These are phyloP conservation scores for Erysimum cheiri DNA, from an alignment of 441 rosid species.

Conservation along the genomic window DNA sequence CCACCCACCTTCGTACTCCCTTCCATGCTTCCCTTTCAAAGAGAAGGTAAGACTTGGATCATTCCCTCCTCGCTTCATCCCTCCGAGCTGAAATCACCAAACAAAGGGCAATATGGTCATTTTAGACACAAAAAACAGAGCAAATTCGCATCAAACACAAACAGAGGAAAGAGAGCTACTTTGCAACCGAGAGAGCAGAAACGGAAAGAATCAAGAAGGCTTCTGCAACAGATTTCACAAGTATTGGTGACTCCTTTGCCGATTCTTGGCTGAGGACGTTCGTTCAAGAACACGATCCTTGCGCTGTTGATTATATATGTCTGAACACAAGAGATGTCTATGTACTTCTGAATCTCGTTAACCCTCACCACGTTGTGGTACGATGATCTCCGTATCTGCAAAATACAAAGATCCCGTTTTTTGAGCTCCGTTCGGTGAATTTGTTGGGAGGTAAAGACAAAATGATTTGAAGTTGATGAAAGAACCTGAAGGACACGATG, in stretches of 20 bases:
- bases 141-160: too few relatives aligned
- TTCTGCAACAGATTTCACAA: conserved; percentile 75
- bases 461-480: conserved; percentile 3
- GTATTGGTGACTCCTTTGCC: conserved; percentile 92
- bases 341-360: conserved; percentile 76
- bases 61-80: conserved; percentile 56
- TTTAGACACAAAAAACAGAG: background rate
- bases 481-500: conserved; percentile 75
- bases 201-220: conserved; percentile 88
- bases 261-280: conserved; percentile 85
- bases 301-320: conserved; percentile 91
- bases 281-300: conserved; percentile 81
- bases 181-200: conserved; percentile 95
- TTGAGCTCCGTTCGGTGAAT: background rate
- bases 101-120: conserved; percentile 16
- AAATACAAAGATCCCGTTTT: background rate
- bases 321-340: conserved; percentile 80
- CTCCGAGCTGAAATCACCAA: conserved; percentile 60
- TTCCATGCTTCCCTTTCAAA: conserved; percentile 51
- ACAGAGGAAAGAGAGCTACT: conserved; percentile 43
- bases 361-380: conserved; percentile 90
- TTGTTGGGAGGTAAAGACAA: background rate
- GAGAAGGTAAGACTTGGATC: conserved; percentile 61
- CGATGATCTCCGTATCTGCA: conserved; percentile 86
- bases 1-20: conserved; percentile 52